Evolutionary conservation across 108 stramenopile species (phyloP).

Genomic region (Cyclotella choctawhatcheeana): DNA sequence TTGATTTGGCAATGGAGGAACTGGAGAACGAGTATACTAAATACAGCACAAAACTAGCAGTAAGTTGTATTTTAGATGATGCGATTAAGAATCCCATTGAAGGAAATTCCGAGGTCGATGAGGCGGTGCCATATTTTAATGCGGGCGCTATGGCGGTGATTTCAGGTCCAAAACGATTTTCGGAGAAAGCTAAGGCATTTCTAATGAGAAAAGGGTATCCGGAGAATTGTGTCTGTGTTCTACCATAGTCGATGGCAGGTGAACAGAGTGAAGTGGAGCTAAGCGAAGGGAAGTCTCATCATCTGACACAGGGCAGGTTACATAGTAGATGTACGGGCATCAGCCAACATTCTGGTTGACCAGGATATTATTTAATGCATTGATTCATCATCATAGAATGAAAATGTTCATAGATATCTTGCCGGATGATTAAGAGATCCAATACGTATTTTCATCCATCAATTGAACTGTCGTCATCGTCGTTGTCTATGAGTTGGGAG

Average conservation of each 20-base stretch:
- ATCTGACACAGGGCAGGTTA: neutral
- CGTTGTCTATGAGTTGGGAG: neutral
- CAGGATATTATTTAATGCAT: conserved; percentile 2
- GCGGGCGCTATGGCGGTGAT: conserved; percentile 83
- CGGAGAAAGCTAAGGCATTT: conserved; percentile 57
- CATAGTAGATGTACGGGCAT: neutral
- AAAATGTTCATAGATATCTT: too few species aligned
- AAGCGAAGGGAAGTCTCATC: neutral
- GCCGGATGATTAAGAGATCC: neutral
- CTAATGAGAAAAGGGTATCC: conserved; percentile 74
- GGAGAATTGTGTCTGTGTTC: conserved; percentile 71
- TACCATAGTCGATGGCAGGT: conserved; percentile 26
- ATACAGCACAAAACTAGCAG: conserved; percentile 73
- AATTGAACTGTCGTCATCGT: conserved; percentile 13
- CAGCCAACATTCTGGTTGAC: conserved; percentile 5
- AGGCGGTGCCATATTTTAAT: conserved; percentile 66
- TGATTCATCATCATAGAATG: too few species aligned
- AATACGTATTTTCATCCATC: conserved; percentile 1
- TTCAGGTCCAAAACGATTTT: conserved; percentile 62
- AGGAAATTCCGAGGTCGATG: conserved; percentile 59
- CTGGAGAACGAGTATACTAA: conserved; percentile 75
- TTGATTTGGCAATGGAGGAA: conserved; percentile 67
- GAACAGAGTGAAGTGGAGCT: neutral
- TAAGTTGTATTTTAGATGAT: conserved; percentile 67
- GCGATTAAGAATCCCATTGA: conserved; percentile 53